A percentile compares a stretch with the other conserved stretches of the same genome.
phyloP scores from a whole-genome alignment of 441 rosid genomes.

The Bocquillonia castaneifolia region DNA sequence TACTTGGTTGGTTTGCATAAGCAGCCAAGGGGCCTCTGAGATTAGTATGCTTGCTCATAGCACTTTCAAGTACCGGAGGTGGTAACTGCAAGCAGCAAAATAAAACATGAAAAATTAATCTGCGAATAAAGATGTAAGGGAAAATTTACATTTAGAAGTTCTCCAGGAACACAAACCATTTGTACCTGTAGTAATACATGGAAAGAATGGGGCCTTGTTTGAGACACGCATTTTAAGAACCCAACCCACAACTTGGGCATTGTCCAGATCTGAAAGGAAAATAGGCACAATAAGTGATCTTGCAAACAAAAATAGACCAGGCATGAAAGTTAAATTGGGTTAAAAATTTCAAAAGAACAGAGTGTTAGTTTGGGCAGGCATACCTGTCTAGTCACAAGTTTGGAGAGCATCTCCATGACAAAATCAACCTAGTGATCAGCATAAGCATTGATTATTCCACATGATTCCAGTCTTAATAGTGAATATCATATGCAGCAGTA shows the following conservation, averaged over 20 bases:
- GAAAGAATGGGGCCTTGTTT: constrained; percentile 92
- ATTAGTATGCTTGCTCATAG: constrained; percentile 67
- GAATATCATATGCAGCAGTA: neutral
- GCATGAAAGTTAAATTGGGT: constrained; percentile 6
- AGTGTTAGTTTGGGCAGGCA: constrained; percentile 14
- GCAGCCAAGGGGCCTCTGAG: constrained; percentile 66
- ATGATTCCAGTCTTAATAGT: constrained; percentile 6
- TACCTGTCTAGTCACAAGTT: constrained; percentile 93
- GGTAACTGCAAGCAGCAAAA: constrained; percentile 63
- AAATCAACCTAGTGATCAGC: constrained; percentile 67
- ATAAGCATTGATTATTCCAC: neutral
- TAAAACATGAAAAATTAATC: constrained; percentile 12
- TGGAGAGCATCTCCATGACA: constrained; percentile 93
- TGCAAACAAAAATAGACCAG: neutral
- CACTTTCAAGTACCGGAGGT: constrained; percentile 72
- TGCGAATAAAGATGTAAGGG: neutral
- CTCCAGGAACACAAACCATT: neutral
- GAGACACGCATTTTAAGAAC: constrained; percentile 91
- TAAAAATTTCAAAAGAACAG: neutral
- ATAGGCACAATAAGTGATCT: constrained; percentile 8
- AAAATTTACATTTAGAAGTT: neutral
- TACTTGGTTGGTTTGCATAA: constrained; percentile 65
- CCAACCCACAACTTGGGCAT: constrained; percentile 99
- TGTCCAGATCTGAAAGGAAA: constrained; percentile 71
- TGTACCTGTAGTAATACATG: constrained; percentile 75